Percentiles rank a stretch among this genome's conserved stretches.
These are phyloP conservation scores for Trifolium pratense DNA, from an alignment of 306 rosid species.

Conservation along the genomic window DNA sequence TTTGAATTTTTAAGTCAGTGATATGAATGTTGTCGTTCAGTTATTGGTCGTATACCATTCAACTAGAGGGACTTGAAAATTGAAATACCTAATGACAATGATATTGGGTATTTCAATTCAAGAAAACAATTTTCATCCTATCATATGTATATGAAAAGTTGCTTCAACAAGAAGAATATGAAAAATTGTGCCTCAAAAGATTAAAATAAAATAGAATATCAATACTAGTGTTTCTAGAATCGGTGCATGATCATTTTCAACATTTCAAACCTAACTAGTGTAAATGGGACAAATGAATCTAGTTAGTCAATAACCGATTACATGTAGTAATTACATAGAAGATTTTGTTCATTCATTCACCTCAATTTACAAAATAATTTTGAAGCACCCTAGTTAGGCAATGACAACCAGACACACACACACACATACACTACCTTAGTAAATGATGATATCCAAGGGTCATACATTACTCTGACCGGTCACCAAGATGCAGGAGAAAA, in stretches of 20 bases:
- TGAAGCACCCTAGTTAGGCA: conserved; percentile 15
- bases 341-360: conserved; percentile 23
- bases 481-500: conserved; percentile 26
- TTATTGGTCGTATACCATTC: too few relatives aligned
- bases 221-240: too few relatives aligned
- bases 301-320: not conserved
- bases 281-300: conserved; percentile 5
- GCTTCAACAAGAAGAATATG: too few relatives aligned
- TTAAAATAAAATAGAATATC: too few relatives aligned
- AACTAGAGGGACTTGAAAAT: too few relatives aligned
- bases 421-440: conserved; percentile 29
- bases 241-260: not conserved
- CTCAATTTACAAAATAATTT: conserved; percentile 38
- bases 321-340: conserved; percentile 42
- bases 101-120: too few relatives aligned
- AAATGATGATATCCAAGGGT: conserved; percentile 8
- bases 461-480: conserved; percentile 31
- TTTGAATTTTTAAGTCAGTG: too few relatives aligned
- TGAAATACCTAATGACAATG: too few relatives aligned
- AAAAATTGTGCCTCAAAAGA: too few relatives aligned
- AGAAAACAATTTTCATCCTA: too few relatives aligned
- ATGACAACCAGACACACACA: conserved; percentile 35
- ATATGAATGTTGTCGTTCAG: too few relatives aligned
- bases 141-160: too few relatives aligned
- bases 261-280: not conserved